Percentiles rank a stretch among this genome's conserved stretches.
phyloP scores from a whole-genome alignment of 2,329 filamentous ascomycete species.

The Xylariaceae sp. region DNA sequence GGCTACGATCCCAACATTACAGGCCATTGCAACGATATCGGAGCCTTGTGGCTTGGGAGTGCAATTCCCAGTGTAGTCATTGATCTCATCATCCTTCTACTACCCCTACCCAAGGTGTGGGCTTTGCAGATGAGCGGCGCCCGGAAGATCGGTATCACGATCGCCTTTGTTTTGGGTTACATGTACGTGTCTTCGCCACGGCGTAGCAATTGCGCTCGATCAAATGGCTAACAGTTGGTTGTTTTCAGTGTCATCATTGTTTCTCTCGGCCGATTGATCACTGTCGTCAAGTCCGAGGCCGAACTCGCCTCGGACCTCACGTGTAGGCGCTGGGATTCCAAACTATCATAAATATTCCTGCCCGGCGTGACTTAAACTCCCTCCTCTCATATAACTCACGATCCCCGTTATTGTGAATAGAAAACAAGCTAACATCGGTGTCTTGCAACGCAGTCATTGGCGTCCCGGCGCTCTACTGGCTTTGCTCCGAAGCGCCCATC shows the following conservation, averaged over 20 bases:
- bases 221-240: neutral
- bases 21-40: slow-evolving; percentile 1
- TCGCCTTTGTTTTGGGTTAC: slow-evolving; percentile 16
- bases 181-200: slow-evolving; percentile 3
- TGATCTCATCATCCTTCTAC: slow-evolving; percentile 16
- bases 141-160: slow-evolving; percentile 9
- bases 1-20: slow-evolving; percentile 3
- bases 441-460: slow-evolving; percentile 7
- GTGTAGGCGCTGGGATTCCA: too few relatives aligned
- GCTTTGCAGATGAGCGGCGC: slow-evolving; percentile 8
- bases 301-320: slow-evolving; percentile 10
- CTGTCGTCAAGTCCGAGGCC: slow-evolving; percentile 3
- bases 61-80: slow-evolving; percentile 16
- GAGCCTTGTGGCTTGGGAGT: slow-evolving; percentile 7
- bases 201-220: too few relatives aligned
- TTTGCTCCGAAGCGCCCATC: slow-evolving; percentile 6
- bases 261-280: slow-evolving; percentile 13
- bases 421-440: too few relatives aligned
- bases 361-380: neutral
- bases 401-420: neutral
- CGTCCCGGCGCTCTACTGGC: slow-evolving; percentile 7
- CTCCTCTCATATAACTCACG: neutral
- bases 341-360: neutral
- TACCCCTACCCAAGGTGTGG: slow-evolving; percentile 18
- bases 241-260: slow-evolving; percentile 13